Conservation (phyloP, 108 stramenopile genomes). For the Fragilariopsis cylindrus region DNA sequence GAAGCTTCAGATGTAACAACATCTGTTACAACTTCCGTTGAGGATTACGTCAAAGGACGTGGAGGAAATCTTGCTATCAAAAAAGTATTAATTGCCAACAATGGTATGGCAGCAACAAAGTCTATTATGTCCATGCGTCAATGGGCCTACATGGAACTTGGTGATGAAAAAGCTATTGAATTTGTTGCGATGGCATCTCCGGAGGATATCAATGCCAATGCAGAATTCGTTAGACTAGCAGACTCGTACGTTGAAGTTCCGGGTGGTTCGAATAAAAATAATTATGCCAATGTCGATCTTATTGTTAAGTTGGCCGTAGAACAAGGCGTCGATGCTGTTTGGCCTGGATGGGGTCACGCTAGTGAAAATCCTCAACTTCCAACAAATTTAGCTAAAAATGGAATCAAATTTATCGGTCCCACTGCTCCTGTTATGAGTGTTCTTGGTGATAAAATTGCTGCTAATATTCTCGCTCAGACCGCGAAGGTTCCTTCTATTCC, state of each 20-base stretch:
- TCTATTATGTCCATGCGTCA: constrained; percentile 97
- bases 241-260: constrained; percentile 94
- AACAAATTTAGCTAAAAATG: constrained; percentile 55
- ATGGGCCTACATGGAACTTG: constrained; percentile 98
- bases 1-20: constrained; percentile 25
- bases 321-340: constrained; percentile 90
- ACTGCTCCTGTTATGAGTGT: constrained; percentile 93
- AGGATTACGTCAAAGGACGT: constrained; percentile 87
- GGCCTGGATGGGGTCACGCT: constrained; percentile 97
- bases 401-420: constrained; percentile 95
- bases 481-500: constrained; percentile 96
- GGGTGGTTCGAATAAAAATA: constrained; percentile 88
- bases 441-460: constrained; percentile 94
- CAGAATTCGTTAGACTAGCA: constrained; percentile 95
- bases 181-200: constrained; percentile 99
- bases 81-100: constrained; percentile 94
- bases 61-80: constrained; percentile 87
- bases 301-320: constrained; percentile 83
- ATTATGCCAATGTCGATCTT: constrained; percentile 94
- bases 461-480: constrained; percentile 95
- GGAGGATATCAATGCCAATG: constrained; percentile 97
- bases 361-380: constrained; percentile 92
- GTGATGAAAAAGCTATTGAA: constrained; percentile 93
- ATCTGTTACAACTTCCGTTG: constrained; percentile 47
- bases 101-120: constrained; percentile 99